Conservation (phyloP, 345 rosid genomes). For the Corchorus capsularis region DNA sequence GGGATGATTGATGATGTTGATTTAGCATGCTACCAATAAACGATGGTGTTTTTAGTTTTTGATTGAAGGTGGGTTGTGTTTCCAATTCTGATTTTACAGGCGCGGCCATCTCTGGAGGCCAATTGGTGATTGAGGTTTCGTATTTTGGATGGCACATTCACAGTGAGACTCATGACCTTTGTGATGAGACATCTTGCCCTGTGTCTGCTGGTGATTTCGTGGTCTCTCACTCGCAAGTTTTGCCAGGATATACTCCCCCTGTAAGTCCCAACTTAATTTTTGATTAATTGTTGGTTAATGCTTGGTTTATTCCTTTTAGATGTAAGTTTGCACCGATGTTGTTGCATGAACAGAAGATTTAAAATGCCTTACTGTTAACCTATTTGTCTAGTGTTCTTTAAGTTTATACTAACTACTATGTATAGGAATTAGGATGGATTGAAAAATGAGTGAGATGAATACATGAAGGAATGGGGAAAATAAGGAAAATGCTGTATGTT, state of each 20-base stretch:
- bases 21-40: not conserved
- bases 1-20: not conserved
- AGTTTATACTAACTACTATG: not conserved
- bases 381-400: not conserved
- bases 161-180: constrained; percentile 79
- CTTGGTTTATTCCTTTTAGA: not conserved
- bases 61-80: not conserved
- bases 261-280: constrained; percentile 46
- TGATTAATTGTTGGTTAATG: not conserved
- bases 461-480: not conserved
- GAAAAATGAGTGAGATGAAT: not conserved
- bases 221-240: constrained; percentile 79
- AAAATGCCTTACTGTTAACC: not conserved
- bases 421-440: not conserved
- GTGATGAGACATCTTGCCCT: constrained; percentile 80
- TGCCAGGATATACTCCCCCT: constrained; percentile 88
- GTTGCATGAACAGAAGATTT: not conserved
- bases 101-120: constrained; percentile 58
- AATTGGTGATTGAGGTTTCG: constrained; percentile 76
- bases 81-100: constrained; percentile 30
- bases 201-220: constrained; percentile 77
- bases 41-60: constrained; percentile 4
- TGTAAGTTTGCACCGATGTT: not conserved
- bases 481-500: not conserved
- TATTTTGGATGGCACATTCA: constrained; percentile 87